Percentiles rank a stretch among this genome's conserved stretches.
phyloP scores from a whole-genome alignment of 2,329 filamentous ascomycete species.

The Didymella sp. region DNA sequence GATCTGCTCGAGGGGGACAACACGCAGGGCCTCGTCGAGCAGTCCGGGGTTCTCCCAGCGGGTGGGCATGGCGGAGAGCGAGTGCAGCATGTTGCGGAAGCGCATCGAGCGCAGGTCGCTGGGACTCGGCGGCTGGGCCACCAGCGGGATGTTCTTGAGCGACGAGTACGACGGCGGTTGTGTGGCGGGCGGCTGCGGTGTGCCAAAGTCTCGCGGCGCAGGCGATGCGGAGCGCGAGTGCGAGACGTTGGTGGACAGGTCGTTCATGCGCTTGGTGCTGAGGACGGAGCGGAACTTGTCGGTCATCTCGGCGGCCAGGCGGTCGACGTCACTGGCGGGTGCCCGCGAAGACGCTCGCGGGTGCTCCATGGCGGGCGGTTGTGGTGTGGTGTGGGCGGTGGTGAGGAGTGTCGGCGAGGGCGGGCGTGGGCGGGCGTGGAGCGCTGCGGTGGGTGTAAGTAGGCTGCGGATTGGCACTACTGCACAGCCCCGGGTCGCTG shows the following conservation, averaged over 20 bases:
- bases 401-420: constrained; percentile 20
- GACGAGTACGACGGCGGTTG: constrained; percentile 67
- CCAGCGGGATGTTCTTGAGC: constrained; percentile 69
- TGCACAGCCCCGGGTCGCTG: constrained; percentile 22
- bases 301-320: constrained; percentile 74
- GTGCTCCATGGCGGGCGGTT: constrained; percentile 44
- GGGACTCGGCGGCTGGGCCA: constrained; percentile 78
- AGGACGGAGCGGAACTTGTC: constrained; percentile 86
- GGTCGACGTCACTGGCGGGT: constrained; percentile 39
- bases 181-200: constrained; percentile 47
- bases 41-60: constrained; percentile 97
- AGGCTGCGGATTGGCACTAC: constrained; percentile 16
- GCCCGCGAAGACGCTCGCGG: constrained; percentile 41
- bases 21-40: constrained; percentile 86
- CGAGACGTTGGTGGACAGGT: constrained; percentile 67
- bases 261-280: constrained; percentile 85
- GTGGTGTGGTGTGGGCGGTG: constrained; percentile 25
- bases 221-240: constrained; percentile 68
- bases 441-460: constrained; percentile 15
- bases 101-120: constrained; percentile 56
- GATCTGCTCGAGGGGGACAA: constrained; percentile 86
- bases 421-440: constrained; percentile 20
- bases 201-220: constrained; percentile 56
- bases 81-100: constrained; percentile 76
- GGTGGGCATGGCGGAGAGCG: constrained; percentile 83